Evolutionary conservation across 2,329 filamentous ascomycete genomes (phyloP), one percentile per base, ranked within the genome.

Genomic region (Leptographium wingfieldii): DNA sequence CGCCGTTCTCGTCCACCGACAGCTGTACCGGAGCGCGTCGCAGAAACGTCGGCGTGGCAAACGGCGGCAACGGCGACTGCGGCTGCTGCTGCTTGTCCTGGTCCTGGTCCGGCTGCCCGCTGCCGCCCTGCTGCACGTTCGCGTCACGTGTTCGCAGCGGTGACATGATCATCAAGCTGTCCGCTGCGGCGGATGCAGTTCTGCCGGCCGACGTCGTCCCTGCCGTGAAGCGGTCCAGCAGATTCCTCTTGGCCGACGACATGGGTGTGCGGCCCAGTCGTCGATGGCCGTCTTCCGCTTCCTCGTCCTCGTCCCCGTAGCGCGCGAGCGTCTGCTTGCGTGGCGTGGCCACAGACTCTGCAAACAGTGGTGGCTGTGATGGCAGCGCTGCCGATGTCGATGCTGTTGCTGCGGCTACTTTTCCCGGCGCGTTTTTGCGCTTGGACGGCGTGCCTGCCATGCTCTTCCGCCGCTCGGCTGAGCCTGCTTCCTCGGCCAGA

Each of bases 41-140:
- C 12, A 92, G 72, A 67, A 92, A 92, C 0, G 86, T 79, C 0
- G 88, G 88, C 1, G 88, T 92, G 6, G 81, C 78, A 65, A 88
- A 84, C 54, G 81, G 75, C 14, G 82, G 73, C 60, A 78, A 81
- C 9, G 38, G 38, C 38, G 38, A 77, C 75, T 0, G 79, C 78
- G 0, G 57, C 43, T 5, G 25, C 22, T 12, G 77, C 75, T 0
- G 79, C 79, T 48, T 27, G 19, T 53, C 29, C 29, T 54, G 5
- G 48, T 40, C 25, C 63, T 65, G 31, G 56, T 60, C 12, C 16
- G 12, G 14, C 38, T 14, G 38, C 5, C 38, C 38, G 12, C 4
- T 14, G 35, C 38, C 38, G 38, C 38, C 38, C 10, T 40, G 38
- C 38, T 40, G 38, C 51, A 48, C 61, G 56, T 76, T 77, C 19